Conservation (phyloP, 202 grass and related monocot species). For the Schoenoplectus triqueter region DNA sequence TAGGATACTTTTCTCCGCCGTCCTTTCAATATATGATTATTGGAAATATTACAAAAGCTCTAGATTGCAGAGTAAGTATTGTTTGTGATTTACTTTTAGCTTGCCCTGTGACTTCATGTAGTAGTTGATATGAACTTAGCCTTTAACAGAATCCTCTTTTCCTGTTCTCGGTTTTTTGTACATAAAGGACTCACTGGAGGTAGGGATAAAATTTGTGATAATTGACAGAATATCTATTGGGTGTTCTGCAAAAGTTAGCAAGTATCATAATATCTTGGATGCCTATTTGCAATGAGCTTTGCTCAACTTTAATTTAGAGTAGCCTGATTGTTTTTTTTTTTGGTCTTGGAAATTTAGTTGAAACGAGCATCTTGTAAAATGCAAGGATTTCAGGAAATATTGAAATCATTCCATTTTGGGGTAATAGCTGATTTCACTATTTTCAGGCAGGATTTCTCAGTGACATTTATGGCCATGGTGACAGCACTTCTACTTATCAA, state of each 20-base stretch:
- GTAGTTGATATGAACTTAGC: background rate
- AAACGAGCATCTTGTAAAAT: constrained; percentile 7
- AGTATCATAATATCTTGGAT: background rate
- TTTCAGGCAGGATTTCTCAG: constrained; percentile 80
- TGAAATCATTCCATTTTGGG: background rate
- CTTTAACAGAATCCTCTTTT: background rate
- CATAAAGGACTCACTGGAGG: background rate
- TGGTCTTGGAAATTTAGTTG: constrained; percentile 1
- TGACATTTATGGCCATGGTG: constrained; percentile 75
- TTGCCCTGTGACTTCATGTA: background rate
- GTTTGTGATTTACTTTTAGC: background rate
- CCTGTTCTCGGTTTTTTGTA: background rate
- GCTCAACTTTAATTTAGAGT: constrained; percentile 3
- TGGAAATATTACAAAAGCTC: background rate
- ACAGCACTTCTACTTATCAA: constrained; percentile 66
- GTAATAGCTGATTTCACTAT: background rate
- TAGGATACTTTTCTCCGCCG: constrained; percentile 54
- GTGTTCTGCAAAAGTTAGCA: background rate
- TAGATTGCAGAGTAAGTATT: too few relatives aligned
- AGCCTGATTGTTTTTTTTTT: background rate
- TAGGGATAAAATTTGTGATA: background rate
- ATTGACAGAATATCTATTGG: background rate
- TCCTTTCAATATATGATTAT: background rate
- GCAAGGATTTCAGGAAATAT: background rate
- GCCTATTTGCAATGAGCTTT: background rate